Conservation (phyloP, 2,329 filamentous ascomycete species). For the Seiridium unicorne region DNA sequence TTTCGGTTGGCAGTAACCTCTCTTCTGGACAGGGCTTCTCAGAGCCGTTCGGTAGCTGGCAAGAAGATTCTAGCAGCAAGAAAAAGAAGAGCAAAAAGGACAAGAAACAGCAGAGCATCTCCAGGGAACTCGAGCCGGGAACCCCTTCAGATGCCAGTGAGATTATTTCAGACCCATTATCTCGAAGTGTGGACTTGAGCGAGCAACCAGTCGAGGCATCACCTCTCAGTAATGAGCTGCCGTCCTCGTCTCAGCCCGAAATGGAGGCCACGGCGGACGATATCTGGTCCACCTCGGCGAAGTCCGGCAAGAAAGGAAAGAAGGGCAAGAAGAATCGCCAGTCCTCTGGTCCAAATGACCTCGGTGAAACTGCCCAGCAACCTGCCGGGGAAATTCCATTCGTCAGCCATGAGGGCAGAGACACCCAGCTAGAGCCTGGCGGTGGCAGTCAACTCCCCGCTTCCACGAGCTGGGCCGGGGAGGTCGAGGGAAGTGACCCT, state of each 20-base stretch:
- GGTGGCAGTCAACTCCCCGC: background rate
- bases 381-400: background rate
- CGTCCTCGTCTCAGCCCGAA: background rate
- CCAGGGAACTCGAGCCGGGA: slow-evolving; percentile 9
- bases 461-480: slow-evolving; percentile 8
- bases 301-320: slow-evolving; percentile 19
- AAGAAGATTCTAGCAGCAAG: slow-evolving; percentile 22
- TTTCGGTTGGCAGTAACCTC: slow-evolving; percentile 11
- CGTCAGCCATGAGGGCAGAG: background rate
- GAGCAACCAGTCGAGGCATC: background rate
- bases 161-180: slow-evolving; percentile 7
- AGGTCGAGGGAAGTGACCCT: slow-evolving; percentile 3
- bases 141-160: slow-evolving; percentile 5
- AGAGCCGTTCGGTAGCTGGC: slow-evolving; percentile 17
- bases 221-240: background rate
- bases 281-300: slow-evolving; percentile 12
- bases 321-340: slow-evolving; percentile 18
- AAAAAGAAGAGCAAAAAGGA: slow-evolving; percentile 33
- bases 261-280: slow-evolving; percentile 4
- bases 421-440: slow-evolving; percentile 3
- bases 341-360: background rate
- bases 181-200: background rate
- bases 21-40: slow-evolving; percentile 14
- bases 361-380: background rate
- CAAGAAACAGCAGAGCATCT: slow-evolving; percentile 21